Percentiles rank a stretch among this genome's conserved stretches.
Conservation (phyloP, 176 grass and related monocot species). For the Areca catechu region DNA sequence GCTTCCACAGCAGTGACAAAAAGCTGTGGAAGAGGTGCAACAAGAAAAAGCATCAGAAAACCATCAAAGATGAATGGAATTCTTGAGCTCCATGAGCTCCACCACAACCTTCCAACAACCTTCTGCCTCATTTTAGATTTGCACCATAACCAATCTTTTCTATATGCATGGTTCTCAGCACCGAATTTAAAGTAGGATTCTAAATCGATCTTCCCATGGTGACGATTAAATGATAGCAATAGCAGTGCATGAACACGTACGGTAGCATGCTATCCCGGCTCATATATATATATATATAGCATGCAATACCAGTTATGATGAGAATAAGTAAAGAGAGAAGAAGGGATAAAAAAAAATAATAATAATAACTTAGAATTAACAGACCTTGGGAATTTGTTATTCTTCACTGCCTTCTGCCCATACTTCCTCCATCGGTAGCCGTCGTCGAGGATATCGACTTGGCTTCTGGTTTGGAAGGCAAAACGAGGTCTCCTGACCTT, state of each 20-base stretch:
- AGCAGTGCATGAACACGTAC: no score
- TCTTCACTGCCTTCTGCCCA: slow-evolving; percentile 89
- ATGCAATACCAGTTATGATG: not conserved
- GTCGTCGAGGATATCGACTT: slow-evolving; percentile 86
- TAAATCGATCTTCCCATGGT: no score
- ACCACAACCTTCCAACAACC: no score
- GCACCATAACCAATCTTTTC: no score
- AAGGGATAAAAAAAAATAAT: not conserved
- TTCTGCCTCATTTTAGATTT: no score
- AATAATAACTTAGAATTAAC: not conserved
- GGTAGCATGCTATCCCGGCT: no score
- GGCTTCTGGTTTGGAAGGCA: slow-evolving; percentile 83
- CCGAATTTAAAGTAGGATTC: no score
- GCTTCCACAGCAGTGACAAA: not conserved
- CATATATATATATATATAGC: no score
- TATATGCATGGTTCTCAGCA: no score
- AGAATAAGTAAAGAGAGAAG: not conserved
- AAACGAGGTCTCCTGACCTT: slow-evolving; percentile 61
- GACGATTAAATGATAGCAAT: no score
- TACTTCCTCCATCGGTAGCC: slow-evolving; percentile 95
- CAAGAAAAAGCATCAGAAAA: no score
- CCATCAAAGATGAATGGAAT: not conserved
- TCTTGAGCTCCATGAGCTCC: no score
- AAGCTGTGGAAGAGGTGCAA: not conserved
- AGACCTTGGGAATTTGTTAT: slow-evolving; percentile 81